Percentiles rank a stretch among this genome's conserved stretches.
These are phyloP conservation scores for Hanseniaspora gamundiae DNA, from an alignment of 1,139 yeast species.

Conservation along the genomic window DNA sequence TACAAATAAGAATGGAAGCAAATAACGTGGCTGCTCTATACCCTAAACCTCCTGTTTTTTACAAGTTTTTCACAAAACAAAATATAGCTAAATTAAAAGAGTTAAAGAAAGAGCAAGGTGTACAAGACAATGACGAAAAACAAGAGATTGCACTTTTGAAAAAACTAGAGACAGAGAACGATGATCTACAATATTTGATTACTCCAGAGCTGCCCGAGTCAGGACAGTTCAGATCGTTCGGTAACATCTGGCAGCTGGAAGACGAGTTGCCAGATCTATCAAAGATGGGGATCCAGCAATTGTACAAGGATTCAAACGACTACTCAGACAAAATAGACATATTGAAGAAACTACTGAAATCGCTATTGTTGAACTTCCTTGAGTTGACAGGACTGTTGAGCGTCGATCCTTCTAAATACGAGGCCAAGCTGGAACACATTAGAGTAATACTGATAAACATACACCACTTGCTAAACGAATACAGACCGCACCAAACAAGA, in stretches of 20 bases:
- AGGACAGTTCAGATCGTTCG: conserved; percentile 59
- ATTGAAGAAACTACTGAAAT: conserved; percentile 56
- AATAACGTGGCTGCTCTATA: conserved; percentile 46
- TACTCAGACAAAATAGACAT: conserved; percentile 49
- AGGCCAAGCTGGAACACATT: conserved; percentile 55
- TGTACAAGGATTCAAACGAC: conserved; percentile 30
- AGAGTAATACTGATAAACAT: conserved; percentile 68
- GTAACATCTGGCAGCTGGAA: conserved; percentile 63
- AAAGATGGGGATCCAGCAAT: conserved; percentile 56
- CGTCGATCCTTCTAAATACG: conserved; percentile 53
- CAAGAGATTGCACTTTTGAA: conserved; percentile 12
- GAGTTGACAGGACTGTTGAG: conserved; percentile 67
- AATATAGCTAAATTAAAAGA: conserved; percentile 32
- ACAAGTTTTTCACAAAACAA: conserved; percentile 52
- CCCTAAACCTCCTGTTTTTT: conserved; percentile 80
- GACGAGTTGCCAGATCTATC: conserved; percentile 57
- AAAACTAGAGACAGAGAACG: not conserved
- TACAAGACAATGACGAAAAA: conserved; percentile 8
- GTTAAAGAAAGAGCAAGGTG: conserved; percentile 16
- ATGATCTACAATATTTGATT: conserved; percentile 36
- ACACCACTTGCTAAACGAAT: conserved; percentile 73
- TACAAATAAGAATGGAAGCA: conserved; percentile 13
- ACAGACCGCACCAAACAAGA: conserved; percentile 80
- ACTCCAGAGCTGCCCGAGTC: conserved; percentile 54
- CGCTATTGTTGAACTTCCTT: conserved; percentile 56